Percentiles rank a stretch among this genome's conserved stretches.
Evolutionary conservation across 169 alveolate species (phyloP).

Genomic region (Plasmodium gallinaceum): DNA sequence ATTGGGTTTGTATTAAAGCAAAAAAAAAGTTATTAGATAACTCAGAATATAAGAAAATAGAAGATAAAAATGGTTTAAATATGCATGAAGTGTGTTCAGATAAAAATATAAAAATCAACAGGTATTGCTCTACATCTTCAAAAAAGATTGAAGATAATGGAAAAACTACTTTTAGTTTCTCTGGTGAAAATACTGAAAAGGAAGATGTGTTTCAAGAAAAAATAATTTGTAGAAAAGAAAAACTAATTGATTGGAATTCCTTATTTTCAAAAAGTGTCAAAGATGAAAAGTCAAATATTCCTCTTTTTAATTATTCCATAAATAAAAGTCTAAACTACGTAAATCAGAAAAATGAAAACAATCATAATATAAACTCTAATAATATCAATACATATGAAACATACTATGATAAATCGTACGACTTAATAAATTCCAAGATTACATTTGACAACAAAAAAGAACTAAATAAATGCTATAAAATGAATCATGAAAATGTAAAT

Average conservation of each 20-base stretch:
- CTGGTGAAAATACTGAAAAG: constrained; percentile 40
- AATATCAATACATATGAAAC: constrained; percentile 9
- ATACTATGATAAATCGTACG: neutral
- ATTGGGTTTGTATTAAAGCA: constrained; percentile 73
- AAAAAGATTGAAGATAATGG: neutral
- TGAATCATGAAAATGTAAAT: neutral
- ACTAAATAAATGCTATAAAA: constrained; percentile 12
- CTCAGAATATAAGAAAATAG: constrained; percentile 1
- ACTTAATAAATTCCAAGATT: neutral
- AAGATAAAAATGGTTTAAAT: neutral
- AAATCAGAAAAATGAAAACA: constrained; percentile 19
- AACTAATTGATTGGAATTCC: constrained; percentile 76
- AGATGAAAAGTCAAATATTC: constrained; percentile 7
- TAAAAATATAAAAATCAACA: neutral
- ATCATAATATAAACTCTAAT: neutral
- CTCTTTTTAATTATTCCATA: constrained; percentile 39
- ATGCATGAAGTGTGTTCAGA: constrained; percentile 4
- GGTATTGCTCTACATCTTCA: neutral
- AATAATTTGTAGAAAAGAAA: constrained; percentile 37
- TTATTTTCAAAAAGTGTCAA: constrained; percentile 49
- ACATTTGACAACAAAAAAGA: constrained; percentile 11
- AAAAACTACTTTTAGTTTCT: neutral
- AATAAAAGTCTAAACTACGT: constrained; percentile 20
- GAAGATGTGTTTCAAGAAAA: constrained; percentile 28
- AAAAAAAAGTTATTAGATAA: constrained; percentile 30